These are phyloP conservation scores for Solanum tacnaense DNA, from an alignment of 257 asterid genomes.

Conservation along the genomic window DNA sequence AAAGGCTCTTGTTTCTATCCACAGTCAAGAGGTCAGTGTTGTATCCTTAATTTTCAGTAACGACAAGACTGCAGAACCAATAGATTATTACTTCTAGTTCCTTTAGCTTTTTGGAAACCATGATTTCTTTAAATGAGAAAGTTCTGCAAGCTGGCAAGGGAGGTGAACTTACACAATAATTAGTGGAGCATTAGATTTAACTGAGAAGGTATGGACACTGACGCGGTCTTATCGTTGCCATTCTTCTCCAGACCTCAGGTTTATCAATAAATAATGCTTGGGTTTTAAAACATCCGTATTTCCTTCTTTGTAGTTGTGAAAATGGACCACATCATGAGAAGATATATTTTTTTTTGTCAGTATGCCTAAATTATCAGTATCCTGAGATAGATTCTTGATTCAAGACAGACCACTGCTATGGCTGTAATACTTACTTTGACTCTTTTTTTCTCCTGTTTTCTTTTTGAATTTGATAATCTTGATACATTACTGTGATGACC, in stretches of 20 bases:
- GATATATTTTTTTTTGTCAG: not conserved
- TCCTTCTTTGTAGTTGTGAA: not conserved
- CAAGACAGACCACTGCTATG: not conserved
- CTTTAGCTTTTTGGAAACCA: not conserved
- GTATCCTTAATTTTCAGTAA: not conserved
- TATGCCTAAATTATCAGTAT: not conserved
- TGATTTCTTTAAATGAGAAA: not conserved
- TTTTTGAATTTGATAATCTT: not conserved
- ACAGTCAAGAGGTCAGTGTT: constrained; percentile 61
- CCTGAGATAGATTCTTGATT: not conserved
- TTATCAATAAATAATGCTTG: not conserved
- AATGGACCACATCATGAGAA: not conserved
- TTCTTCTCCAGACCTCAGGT: not conserved
- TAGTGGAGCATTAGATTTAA: constrained; percentile 92
- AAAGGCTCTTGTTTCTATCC: constrained; percentile 95
- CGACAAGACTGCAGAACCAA: not conserved
- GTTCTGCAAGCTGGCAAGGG: constrained; percentile 83
- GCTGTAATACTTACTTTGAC: not conserved
- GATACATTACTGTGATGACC: not conserved
- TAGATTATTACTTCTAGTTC: not conserved
- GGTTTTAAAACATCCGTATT: not conserved
- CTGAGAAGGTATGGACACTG: constrained; percentile 58
- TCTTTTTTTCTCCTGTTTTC: not conserved
- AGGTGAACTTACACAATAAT: constrained; percentile 94
- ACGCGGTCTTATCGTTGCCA: not conserved